These are phyloP conservation scores for Exophiala sideris DNA, from an alignment of 2,329 filamentous ascomycete species.

Conservation along the genomic window DNA sequence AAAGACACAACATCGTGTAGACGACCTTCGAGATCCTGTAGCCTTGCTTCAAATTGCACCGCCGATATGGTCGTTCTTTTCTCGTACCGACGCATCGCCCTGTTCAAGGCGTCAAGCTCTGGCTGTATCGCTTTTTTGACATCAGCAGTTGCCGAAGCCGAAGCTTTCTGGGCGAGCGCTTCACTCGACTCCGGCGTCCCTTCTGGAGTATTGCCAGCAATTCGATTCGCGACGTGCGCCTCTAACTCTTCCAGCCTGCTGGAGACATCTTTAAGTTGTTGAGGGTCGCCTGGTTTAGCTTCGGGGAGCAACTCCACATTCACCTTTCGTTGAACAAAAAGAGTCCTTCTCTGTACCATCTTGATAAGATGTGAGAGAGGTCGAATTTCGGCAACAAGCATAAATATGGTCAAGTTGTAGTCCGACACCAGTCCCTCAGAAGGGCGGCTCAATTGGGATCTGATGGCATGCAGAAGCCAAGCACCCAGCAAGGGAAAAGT, in stretches of 20 bases:
- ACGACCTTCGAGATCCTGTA: slow-evolving; percentile 67
- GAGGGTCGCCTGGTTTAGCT: slow-evolving; percentile 7
- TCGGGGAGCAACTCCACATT: slow-evolving; percentile 32
- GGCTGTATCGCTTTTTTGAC: slow-evolving; percentile 67
- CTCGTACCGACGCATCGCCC: slow-evolving; percentile 86
- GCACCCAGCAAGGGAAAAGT: slow-evolving; percentile 73
- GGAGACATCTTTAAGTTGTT: slow-evolving; percentile 49
- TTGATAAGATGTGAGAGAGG: slow-evolving; percentile 78
- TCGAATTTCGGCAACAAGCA: slow-evolving; percentile 80
- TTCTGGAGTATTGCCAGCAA: slow-evolving; percentile 26
- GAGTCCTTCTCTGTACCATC: slow-evolving; percentile 72
- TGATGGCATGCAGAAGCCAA: slow-evolving; percentile 76
- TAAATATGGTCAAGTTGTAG: slow-evolving; percentile 87
- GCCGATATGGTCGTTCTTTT: slow-evolving; percentile 76
- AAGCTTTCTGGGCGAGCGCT: slow-evolving; percentile 33
- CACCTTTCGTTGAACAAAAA: slow-evolving; percentile 76
- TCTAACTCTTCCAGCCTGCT: slow-evolving; percentile 70
- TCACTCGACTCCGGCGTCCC: slow-evolving; percentile 41
- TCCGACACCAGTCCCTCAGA: slow-evolving; percentile 86
- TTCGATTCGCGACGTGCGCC: slow-evolving; percentile 46
- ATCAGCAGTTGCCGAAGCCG: slow-evolving; percentile 47
- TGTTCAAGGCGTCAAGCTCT: slow-evolving; percentile 82
- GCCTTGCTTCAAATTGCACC: slow-evolving; percentile 70
- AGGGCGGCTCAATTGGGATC: slow-evolving; percentile 74
- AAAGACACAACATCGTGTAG: slow-evolving; percentile 75